Evolutionary conservation across 75 land plant genomes (phyloP).

Genomic region (Pseudotsuga menziesii): DNA sequence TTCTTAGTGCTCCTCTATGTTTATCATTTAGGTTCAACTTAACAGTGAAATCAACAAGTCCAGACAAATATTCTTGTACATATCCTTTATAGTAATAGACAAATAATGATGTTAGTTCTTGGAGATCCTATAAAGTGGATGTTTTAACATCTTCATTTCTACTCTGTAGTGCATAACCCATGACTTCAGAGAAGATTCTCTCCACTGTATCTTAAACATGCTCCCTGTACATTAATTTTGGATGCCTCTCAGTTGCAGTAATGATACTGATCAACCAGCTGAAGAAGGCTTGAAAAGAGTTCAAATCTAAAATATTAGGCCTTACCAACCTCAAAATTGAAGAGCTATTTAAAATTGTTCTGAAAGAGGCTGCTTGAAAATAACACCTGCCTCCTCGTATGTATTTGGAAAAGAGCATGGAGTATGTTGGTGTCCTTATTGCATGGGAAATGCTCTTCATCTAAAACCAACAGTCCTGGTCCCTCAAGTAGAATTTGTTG

Average conservation of each 20-base stretch:
- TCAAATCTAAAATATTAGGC: conserved; percentile 56
- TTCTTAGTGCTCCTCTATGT: conserved; percentile 26
- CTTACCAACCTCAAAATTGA: conserved; percentile 55
- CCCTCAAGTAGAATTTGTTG: conserved; percentile 44
- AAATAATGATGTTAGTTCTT: too few relatives aligned
- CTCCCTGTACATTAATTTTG: conserved; percentile 14
- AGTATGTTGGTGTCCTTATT: conserved; percentile 67
- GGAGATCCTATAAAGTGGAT: conserved; percentile 46
- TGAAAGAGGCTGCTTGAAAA: conserved; percentile 76
- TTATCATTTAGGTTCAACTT: too few relatives aligned
- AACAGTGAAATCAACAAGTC: too few relatives aligned
- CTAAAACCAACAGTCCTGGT: conserved; percentile 78
- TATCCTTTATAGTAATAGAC: conserved; percentile 85
- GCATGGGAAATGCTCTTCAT: conserved; percentile 84
- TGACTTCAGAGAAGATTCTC: conserved; percentile 38
- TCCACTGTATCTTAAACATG: conserved; percentile 13
- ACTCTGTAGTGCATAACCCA: conserved; percentile 44
- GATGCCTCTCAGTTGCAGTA: too few relatives aligned
- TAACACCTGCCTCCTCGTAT: conserved; percentile 67
- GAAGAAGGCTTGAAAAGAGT: too few relatives aligned
- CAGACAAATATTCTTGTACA: conserved; percentile 69
- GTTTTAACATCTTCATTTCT: conserved; percentile 33
- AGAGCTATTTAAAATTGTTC: conserved; percentile 74
- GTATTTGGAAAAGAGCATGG: conserved; percentile 59
- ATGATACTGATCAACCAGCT: too few relatives aligned